A percentile compares a stretch with the other conserved stretches of the same genome.
phyloP scores from a whole-genome alignment of 805 yeast genomes.

The Huiozyma sinensis region DNA sequence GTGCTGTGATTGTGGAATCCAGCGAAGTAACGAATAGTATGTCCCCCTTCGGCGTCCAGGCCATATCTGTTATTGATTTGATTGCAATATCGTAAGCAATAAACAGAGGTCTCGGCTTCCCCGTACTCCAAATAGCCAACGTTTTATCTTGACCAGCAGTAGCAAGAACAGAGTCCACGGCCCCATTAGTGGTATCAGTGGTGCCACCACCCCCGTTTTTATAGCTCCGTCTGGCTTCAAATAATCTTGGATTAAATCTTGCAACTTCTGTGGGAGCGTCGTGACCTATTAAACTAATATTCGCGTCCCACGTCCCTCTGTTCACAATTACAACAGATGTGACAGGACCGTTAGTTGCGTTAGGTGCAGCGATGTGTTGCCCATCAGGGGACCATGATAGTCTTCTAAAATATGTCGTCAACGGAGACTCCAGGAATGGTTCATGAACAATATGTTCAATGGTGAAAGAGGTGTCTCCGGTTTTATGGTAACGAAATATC shows the following conservation, averaged over 20 bases:
- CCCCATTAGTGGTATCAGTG: not conserved
- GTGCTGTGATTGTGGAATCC: slow-evolving; percentile 70
- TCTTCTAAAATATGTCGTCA: slow-evolving; percentile 81
- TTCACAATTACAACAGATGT: slow-evolving; percentile 62
- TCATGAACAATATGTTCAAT: slow-evolving; percentile 73
- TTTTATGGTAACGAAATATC: slow-evolving; percentile 73
- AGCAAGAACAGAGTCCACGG: slow-evolving; percentile 64
- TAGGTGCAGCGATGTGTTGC: slow-evolving; percentile 75
- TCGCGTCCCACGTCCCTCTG: slow-evolving; percentile 73
- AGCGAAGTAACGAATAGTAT: slow-evolving; percentile 65
- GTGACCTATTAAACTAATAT: slow-evolving; percentile 67
- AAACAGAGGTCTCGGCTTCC: slow-evolving; percentile 62
- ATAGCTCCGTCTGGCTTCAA: slow-evolving; percentile 22
- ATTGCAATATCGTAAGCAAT: slow-evolving; percentile 67
- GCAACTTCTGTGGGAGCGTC: slow-evolving; percentile 81
- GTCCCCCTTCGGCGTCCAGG: slow-evolving; percentile 80
- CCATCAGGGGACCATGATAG: slow-evolving; percentile 91
- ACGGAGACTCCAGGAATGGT: slow-evolving; percentile 82
- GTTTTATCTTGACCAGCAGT: slow-evolving; percentile 93
- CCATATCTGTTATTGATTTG: slow-evolving; percentile 76
- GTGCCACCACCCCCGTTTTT: slow-evolving; percentile 1
- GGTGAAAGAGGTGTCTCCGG: slow-evolving; percentile 66
- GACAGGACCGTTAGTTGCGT: slow-evolving; percentile 76
- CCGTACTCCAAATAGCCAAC: slow-evolving; percentile 80
- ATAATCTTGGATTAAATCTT: slow-evolving; percentile 60